A percentile compares a stretch with the other conserved stretches of the same genome.
phyloP scores from a whole-genome alignment of 2,329 filamentous ascomycete species.

The Curvularia hawaiiensis region DNA sequence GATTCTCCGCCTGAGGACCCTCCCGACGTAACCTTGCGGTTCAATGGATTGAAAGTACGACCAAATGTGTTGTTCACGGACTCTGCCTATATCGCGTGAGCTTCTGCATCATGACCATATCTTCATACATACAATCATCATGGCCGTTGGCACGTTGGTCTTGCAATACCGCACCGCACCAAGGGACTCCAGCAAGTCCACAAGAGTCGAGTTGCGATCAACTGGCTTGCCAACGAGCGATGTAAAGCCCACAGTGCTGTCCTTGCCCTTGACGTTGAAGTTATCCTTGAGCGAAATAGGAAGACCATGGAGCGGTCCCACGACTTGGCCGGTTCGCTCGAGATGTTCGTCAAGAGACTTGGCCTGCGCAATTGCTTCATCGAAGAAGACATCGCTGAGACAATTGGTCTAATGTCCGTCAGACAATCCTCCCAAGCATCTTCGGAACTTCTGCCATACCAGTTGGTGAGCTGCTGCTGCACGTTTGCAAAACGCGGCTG shows the following conservation, averaged over 20 bases:
- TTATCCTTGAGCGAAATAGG: conserved; percentile 74
- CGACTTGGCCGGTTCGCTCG: conserved; percentile 50
- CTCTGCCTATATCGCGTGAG: conserved; percentile 53
- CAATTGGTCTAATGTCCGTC: conserved; percentile 59
- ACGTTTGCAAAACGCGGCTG: conserved; percentile 60
- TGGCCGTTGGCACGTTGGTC: conserved; percentile 71
- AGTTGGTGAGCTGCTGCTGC: conserved; percentile 62
- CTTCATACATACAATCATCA: conserved; percentile 61
- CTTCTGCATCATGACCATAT: background rate
- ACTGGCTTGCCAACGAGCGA: conserved; percentile 66
- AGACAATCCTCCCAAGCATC: background rate
- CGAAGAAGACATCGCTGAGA: conserved; percentile 62
- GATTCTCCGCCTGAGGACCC: conserved; percentile 72
- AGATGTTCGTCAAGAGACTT: conserved; percentile 60
- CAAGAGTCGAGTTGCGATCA: conserved; percentile 60
- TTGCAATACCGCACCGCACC: conserved; percentile 73
- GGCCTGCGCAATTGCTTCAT: conserved; percentile 58
- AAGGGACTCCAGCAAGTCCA: conserved; percentile 62
- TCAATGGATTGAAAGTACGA: conserved; percentile 65
- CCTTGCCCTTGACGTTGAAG: conserved; percentile 66
- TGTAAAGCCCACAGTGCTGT: conserved; percentile 68
- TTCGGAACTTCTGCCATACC: conserved; percentile 36
- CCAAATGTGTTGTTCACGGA: conserved; percentile 70
- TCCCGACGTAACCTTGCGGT: conserved; percentile 64
- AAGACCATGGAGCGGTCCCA: conserved; percentile 71